These are phyloP conservation scores for Paraphaeosphaeria minitans DNA, from an alignment of 2,329 filamentous ascomycete genomes.

Conservation along the genomic window DNA sequence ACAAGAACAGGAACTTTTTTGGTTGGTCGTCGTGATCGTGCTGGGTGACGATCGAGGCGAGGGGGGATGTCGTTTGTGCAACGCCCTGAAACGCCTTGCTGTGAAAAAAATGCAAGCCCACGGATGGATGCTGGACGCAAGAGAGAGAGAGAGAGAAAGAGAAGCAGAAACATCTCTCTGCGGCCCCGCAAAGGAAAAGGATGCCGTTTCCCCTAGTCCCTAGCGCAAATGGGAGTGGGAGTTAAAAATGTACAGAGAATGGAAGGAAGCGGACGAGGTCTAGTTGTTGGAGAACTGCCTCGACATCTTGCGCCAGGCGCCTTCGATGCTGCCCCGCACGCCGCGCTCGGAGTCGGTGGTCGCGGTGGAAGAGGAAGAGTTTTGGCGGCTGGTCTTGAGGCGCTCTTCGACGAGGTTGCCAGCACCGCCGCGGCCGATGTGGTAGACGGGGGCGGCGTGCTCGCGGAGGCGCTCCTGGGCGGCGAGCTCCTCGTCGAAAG, in stretches of 20 bases:
- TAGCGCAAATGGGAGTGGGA: slow-evolving; percentile 12
- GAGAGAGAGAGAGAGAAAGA: no score
- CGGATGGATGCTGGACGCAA: not conserved
- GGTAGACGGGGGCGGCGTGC: slow-evolving; percentile 65
- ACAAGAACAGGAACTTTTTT: slow-evolving; percentile 26
- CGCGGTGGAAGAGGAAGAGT: slow-evolving; percentile 34
- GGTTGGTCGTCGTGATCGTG: slow-evolving; percentile 4
- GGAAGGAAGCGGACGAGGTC: not conserved
- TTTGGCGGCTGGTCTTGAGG: slow-evolving; percentile 26
- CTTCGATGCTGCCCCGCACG: slow-evolving; percentile 42
- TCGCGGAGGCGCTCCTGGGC: slow-evolving; percentile 60
- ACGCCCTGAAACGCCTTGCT: slow-evolving; percentile 32
- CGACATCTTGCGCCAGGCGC: slow-evolving; percentile 42
- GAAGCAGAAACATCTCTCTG: slow-evolving; percentile 49
- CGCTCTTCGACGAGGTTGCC: slow-evolving; percentile 58
- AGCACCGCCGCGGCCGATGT: slow-evolving; percentile 66
- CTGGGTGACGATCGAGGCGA: not conserved
- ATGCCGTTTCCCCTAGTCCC: not conserved
- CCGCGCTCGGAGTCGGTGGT: slow-evolving; percentile 29
- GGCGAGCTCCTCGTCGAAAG: slow-evolving; percentile 70
- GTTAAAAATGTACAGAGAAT: slow-evolving; percentile 10
- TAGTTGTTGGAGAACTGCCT: slow-evolving; percentile 41
- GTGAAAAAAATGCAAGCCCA: slow-evolving; percentile 26
- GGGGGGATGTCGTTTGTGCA: not conserved
- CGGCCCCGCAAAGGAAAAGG: not conserved